Base-by-base conservation (phyloP, 1,284 basidiomycete genomes). In the Omphalotus olearius region DNA sequence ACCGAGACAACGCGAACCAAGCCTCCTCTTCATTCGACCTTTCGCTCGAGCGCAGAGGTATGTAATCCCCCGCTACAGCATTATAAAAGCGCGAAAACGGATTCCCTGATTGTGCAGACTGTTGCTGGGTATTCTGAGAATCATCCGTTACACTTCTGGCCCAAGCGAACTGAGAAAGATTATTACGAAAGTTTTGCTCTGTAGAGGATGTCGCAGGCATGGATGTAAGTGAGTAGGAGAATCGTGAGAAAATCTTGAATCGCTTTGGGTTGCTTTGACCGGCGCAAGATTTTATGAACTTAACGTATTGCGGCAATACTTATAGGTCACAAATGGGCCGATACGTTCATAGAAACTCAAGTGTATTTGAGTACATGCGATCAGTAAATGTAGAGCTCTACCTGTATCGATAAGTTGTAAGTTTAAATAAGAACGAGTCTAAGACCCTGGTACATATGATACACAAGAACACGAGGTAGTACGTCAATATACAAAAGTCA, bases 1-100 rank as follows among this genome's bases (percentile, higher is more conserved):
- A 94, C 68, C 91, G 77, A 40, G 88, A 92, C 47, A 98, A 70
- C 30, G 94, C 93, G 69, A 96, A 93, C 76, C 89, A 98, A 2
- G 96, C 96, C 65, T 98, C 94, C 62, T 99, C 96, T 68, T 99
- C 96, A 65, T 94, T 94, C 33, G 88, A 87, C 38, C 83, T 76
- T 57, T 93, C 91, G 57, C 68, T 82, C 4, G 88, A 91, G 20
- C 93, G 78, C 53, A 98, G 72, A 0, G 97, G 96, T 42, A 98
- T 86, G 63, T 98, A 98, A 64, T 87, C 78, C 46, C 88, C 82
- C 9, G 84, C 81, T 51, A 86, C 69, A 30, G 84, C 75, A 59
- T 86, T 91, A 69, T 90, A 88, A 67, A 89, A 89, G 16, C 88
- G 74, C 18, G 86, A 80, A 66, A 91, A 89, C 35, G 82, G 74